Conservation (phyloP, 345 rosid species). For the Mercurialis annua region DNA sequence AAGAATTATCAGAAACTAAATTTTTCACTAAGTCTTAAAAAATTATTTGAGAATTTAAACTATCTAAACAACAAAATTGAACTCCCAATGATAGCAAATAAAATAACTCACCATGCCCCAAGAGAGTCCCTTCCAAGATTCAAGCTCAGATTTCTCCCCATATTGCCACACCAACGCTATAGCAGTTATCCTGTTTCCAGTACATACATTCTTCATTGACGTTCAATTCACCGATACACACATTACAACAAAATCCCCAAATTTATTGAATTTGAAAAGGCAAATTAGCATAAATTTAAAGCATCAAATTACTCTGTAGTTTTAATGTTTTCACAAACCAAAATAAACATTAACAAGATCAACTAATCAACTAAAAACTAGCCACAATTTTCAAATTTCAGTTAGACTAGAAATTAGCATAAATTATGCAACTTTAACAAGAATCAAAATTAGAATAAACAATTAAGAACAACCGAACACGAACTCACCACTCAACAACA, state of each 20-base stretch:
- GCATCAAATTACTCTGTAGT: not conserved
- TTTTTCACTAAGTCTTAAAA: not conserved
- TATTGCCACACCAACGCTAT: conserved; percentile 96
- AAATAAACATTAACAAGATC: not conserved
- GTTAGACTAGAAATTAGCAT: not conserved
- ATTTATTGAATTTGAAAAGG: no score
- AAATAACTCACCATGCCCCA: conserved; percentile 86
- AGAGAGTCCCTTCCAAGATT: conserved; percentile 94
- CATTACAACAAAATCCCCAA: no score
- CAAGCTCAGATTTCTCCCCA: conserved; percentile 79
- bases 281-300: no score
- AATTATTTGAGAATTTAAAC: not conserved
- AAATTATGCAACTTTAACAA: not conserved
- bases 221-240: no score
- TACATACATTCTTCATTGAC: no score
- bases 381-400: not conserved
- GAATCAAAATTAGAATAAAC: not conserved
- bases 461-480: not conserved
- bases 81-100: conserved; percentile 1
- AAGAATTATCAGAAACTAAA: not conserved
- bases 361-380: not conserved
- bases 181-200: conserved; percentile 62
- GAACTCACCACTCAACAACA: conserved; percentile 77
- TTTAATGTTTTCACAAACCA: not conserved
- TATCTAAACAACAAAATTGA: not conserved